Conservation (phyloP, 768 basidiomycete genomes). For the Phylloporus rhodoxanthus region DNA sequence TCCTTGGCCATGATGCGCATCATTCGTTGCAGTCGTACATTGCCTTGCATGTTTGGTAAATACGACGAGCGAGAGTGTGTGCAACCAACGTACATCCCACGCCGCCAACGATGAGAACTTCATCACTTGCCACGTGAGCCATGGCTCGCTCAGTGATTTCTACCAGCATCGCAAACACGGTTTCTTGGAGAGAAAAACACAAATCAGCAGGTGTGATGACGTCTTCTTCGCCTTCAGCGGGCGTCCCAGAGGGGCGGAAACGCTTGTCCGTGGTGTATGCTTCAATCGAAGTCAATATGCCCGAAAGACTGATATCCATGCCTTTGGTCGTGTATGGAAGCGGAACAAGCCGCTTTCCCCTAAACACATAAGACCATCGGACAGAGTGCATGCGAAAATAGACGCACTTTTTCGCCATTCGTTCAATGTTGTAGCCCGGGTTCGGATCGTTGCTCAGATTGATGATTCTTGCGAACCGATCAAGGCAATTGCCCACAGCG, state of each 20-base stretch:
- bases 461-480: constrained; percentile 93
- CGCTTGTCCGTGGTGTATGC: constrained; percentile 82
- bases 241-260: constrained; percentile 49
- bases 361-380: constrained; percentile 26
- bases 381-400: constrained; percentile 1
- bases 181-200: constrained; percentile 96
- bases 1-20: constrained; percentile 97
- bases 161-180: constrained; percentile 95
- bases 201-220: constrained; percentile 92
- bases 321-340: constrained; percentile 97
- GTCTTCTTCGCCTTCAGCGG: constrained; percentile 43
- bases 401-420: constrained; percentile 80
- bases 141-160: constrained; percentile 99
- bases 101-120: constrained; percentile 95
- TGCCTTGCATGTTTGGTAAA: constrained; percentile 48
- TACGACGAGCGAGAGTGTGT: neutral
- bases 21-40: constrained; percentile 93
- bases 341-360: constrained; percentile 76
- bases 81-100: constrained; percentile 81
- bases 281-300: constrained; percentile 83
- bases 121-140: constrained; percentile 96
- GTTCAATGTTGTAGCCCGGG: constrained; percentile 97
- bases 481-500: constrained; percentile 97
- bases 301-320: constrained; percentile 97
- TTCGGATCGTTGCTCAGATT: constrained; percentile 92